Evolutionary conservation across 192 early-diverging fungal genomes (phyloP).

Genomic region (Podila clonocystis): DNA sequence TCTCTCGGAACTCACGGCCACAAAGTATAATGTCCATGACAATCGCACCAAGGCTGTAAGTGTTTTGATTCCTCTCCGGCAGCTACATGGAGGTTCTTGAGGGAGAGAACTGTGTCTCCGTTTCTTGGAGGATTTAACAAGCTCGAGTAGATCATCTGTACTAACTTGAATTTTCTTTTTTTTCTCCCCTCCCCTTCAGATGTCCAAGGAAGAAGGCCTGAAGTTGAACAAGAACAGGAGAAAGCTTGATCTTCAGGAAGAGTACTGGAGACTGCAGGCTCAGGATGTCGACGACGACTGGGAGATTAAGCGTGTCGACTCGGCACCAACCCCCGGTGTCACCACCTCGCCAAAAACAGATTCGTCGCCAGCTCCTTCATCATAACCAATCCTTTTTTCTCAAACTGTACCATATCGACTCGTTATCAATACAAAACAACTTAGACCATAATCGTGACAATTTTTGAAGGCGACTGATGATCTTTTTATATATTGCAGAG

Average conservation of each 20-base stretch:
- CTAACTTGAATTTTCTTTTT: not conserved
- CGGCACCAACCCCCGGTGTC: constrained; percentile 24
- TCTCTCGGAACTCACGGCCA: constrained; percentile 76
- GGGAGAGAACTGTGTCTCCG: too few relatives aligned
- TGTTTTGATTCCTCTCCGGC: not conserved
- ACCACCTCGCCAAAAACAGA: constrained; percentile 26
- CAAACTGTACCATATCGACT: too few relatives aligned
- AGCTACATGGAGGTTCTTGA: too few relatives aligned
- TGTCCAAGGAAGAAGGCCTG: constrained; percentile 66
- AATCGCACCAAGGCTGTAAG: constrained; percentile 58
- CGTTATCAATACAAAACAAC: too few relatives aligned
- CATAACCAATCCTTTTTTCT: too few relatives aligned
- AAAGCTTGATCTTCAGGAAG: constrained; percentile 75
- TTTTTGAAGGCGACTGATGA: not conserved
- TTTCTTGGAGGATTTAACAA: too few relatives aligned
- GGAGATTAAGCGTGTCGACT: constrained; percentile 49
- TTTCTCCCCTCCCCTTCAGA: too few relatives aligned
- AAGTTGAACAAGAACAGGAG: constrained; percentile 62
- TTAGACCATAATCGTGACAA: not conserved
- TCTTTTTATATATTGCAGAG: constrained; percentile 1
- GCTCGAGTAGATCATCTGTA: too few relatives aligned
- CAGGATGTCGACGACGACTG: constrained; percentile 45
- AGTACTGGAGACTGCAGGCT: constrained; percentile 66
- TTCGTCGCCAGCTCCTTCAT: too few relatives aligned
- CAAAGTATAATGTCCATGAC: constrained; percentile 82